A percentile compares a stretch with the other conserved stretches of the same genome.
These are phyloP conservation scores for Colletotrichum sp. DNA, from an alignment of 2,329 filamentous ascomycete species.

Conservation along the genomic window DNA sequence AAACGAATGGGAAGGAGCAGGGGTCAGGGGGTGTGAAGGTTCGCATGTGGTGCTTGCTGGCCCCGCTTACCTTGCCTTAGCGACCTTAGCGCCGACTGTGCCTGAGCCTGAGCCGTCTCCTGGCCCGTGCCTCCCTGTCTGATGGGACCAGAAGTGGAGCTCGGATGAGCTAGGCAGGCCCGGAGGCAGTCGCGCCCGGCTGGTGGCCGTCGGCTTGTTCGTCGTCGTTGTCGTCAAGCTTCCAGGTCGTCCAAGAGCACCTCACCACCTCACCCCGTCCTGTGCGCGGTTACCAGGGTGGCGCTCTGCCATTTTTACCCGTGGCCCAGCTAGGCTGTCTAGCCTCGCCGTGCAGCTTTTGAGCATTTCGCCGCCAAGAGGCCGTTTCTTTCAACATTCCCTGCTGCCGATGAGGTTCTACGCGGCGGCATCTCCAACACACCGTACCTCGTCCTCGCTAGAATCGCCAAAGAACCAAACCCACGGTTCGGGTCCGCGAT, in stretches of 20 bases:
- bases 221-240: background rate
- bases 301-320: constrained; percentile 15
- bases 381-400: background rate
- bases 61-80: constrained; percentile 3
- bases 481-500: background rate
- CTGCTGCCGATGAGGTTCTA: background rate
- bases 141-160: background rate
- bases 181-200: background rate
- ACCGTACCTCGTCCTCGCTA: background rate
- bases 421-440: background rate
- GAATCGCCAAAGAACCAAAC: background rate
- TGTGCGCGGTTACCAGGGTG: constrained; percentile 8
- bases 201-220: background rate
- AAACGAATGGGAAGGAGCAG: background rate
- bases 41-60: background rate
- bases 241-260: background rate
- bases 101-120: background rate
- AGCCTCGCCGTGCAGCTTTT: background rate
- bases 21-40: constrained; percentile 2
- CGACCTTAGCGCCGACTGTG: background rate
- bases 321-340: background rate
- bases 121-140: background rate
- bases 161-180: constrained; percentile 2
- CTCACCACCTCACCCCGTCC: background rate
- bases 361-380: background rate